These are phyloP conservation scores for Phytophthora cryptogea DNA, from an alignment of 352 stramenopile species.

Conservation along the genomic window DNA sequence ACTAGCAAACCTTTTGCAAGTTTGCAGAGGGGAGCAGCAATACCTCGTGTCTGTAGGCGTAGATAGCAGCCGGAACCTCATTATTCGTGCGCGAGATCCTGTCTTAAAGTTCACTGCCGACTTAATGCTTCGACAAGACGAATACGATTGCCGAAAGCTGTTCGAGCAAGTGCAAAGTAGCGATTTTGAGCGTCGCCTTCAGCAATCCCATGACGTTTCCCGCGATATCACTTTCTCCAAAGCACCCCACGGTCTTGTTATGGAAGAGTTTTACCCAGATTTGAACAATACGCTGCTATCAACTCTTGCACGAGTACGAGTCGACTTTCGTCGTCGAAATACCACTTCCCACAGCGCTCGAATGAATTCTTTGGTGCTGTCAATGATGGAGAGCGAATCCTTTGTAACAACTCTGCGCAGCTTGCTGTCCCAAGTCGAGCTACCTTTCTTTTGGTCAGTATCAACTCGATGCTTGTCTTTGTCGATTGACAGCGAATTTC, in stretches of 20 bases:
- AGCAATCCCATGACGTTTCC: conserved; percentile 24
- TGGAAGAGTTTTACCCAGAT: conserved; percentile 34
- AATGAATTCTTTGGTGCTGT: conserved; percentile 37
- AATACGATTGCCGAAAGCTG: conserved; percentile 49
- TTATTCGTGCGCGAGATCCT: conserved; percentile 56
- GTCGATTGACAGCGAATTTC: conserved; percentile 60
- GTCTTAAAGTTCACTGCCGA: conserved; percentile 62
- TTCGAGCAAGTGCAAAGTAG: conserved; percentile 15
- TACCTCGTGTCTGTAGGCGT: conserved; percentile 52
- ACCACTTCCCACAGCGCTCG: conserved; percentile 11
- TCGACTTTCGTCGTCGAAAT: conserved; percentile 21
- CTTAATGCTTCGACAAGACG: conserved; percentile 49
- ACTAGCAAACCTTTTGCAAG: conserved; percentile 39
- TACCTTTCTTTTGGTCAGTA: conserved; percentile 77
- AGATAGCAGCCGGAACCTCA: conserved; percentile 27
- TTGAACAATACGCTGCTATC: conserved; percentile 40
- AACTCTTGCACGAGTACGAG: conserved; percentile 43
- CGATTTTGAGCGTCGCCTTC: conserved; percentile 7
- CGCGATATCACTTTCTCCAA: conserved; percentile 34
- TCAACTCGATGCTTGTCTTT: conserved; percentile 56
- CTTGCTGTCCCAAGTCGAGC: conserved; percentile 38
- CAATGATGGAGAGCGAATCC: conserved; percentile 53
- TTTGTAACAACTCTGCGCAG: conserved; percentile 57
- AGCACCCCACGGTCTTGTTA: conserved; percentile 45
- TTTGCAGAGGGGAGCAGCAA: conserved; percentile 47